phyloP scores from a whole-genome alignment of 495 filamentous ascomycete genomes.

The Pyrenula massariospora region DNA sequence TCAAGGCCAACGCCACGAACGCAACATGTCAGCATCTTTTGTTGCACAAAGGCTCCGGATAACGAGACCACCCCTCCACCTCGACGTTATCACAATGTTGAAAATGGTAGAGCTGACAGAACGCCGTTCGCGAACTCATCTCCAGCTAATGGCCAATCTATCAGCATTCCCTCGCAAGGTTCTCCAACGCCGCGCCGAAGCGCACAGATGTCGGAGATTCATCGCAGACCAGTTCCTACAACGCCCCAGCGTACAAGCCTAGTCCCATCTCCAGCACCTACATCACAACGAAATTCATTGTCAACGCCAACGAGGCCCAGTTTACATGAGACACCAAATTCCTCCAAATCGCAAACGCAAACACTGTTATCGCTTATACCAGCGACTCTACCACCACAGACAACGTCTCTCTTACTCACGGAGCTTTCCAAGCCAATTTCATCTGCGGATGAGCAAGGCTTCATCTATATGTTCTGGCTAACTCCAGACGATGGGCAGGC shows the following conservation, averaged over 20 bases:
- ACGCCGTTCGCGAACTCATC: not conserved
- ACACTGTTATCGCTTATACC: conserved; percentile 57
- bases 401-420: conserved; percentile 49
- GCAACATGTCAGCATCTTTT: conserved; percentile 1
- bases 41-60: conserved; percentile 4
- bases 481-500: conserved; percentile 36
- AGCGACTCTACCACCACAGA: conserved; percentile 44
- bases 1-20: conserved; percentile 1
- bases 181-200: not conserved
- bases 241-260: not conserved
- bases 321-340: conserved; percentile 12
- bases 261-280: not conserved
- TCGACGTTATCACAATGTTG: not conserved
- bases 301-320: conserved; percentile 8
- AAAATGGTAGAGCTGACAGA: not conserved
- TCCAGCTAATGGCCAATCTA: not conserved
- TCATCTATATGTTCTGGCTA: conserved; percentile 98
- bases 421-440: conserved; percentile 81
- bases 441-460: conserved; percentile 68
- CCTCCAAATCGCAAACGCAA: conserved; percentile 32
- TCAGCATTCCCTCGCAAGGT: not conserved
- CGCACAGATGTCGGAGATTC: not conserved
- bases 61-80: conserved; percentile 2
- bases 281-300: conserved; percentile 6
- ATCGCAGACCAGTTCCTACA: not conserved